These are phyloP conservation scores for Blechomonas ayalai DNA, from an alignment of 208 protist species.

Conservation along the genomic window DNA sequence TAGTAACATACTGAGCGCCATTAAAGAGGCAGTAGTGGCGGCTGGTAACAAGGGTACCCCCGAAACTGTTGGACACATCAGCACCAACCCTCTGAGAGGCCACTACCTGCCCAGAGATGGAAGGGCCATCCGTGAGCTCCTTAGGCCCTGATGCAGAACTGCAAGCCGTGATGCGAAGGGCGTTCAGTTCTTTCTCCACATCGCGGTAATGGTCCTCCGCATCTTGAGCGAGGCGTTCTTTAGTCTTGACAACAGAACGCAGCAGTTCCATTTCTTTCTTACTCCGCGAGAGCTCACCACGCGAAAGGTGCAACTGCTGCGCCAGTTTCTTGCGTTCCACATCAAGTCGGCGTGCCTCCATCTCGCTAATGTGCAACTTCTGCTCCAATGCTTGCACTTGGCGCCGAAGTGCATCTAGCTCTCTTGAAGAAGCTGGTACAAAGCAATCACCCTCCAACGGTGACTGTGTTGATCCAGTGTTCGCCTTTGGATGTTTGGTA, in stretches of 20 bases:
- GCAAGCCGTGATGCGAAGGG: conserved; percentile 5
- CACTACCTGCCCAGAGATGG: background rate
- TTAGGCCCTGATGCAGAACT: conserved; percentile 12
- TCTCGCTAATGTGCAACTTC: conserved; percentile 1
- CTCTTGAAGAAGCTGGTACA: conserved; percentile 24
- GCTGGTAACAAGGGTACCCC: conserved; percentile 13
- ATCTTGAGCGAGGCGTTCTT: conserved; percentile 12
- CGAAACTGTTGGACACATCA: background rate
- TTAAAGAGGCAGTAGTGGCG: conserved; percentile 35
- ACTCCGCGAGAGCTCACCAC: background rate
- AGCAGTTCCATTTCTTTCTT: conserved; percentile 8
- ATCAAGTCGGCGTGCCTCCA: background rate
- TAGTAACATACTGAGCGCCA: conserved; percentile 26
- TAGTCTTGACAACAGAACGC: background rate
- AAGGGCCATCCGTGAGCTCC: background rate
- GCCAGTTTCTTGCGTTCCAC: conserved; percentile 13
- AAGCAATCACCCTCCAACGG: no score
- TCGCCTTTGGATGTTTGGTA: no score
- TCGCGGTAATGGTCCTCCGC: conserved; percentile 1
- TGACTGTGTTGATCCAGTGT: no score
- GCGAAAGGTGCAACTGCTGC: conserved; percentile 4
- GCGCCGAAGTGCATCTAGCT: conserved; percentile 5
- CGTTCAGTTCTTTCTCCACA: conserved; percentile 8
- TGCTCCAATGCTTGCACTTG: conserved; percentile 9
- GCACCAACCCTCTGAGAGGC: background rate